phyloP scores from a whole-genome alignment of 1,284 basidiomycete species.

The Phellopilus nigrolimitatus region DNA sequence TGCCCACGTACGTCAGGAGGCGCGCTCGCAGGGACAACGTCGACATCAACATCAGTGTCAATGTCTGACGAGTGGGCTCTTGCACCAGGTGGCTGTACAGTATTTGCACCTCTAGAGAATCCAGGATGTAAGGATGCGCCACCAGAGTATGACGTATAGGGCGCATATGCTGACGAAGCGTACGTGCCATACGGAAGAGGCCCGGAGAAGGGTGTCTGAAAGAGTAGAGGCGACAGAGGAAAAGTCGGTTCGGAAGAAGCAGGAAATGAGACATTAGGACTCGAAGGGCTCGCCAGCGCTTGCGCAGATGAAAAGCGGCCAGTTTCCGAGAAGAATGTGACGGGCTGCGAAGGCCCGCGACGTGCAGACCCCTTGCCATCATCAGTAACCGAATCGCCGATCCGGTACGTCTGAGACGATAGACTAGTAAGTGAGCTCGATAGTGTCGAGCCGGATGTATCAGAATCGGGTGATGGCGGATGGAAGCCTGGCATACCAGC shows the following conservation, averaged over 20 bases:
- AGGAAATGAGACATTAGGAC: neutral
- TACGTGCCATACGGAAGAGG: neutral
- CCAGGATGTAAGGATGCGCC: neutral
- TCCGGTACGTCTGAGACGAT: neutral
- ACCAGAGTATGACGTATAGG: neutral
- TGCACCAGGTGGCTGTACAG: neutral
- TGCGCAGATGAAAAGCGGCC: neutral
- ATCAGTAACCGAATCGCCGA: neutral
- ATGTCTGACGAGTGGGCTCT: neutral
- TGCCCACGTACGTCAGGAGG: conserved; percentile 15
- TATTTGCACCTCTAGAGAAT: neutral
- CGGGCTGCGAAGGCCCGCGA: neutral
- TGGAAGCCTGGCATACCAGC: conserved; percentile 1
- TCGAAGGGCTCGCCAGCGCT: neutral
- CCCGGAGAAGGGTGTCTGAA: neutral
- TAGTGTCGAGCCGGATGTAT: conserved; percentile 9
- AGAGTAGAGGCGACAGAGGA: conserved; percentile 1
- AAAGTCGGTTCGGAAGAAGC: neutral
- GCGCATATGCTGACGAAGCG: neutral
- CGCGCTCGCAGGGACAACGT: conserved; percentile 17
- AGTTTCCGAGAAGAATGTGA: neutral
- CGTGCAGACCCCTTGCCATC: neutral
- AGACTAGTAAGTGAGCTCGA: conserved; percentile 5
- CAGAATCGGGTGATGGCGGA: conserved; percentile 13
- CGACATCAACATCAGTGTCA: conserved; percentile 5